These are phyloP conservation scores for Aureobasidium sp. DNA, from an alignment of 2,329 filamentous ascomycete genomes.

Conservation along the genomic window DNA sequence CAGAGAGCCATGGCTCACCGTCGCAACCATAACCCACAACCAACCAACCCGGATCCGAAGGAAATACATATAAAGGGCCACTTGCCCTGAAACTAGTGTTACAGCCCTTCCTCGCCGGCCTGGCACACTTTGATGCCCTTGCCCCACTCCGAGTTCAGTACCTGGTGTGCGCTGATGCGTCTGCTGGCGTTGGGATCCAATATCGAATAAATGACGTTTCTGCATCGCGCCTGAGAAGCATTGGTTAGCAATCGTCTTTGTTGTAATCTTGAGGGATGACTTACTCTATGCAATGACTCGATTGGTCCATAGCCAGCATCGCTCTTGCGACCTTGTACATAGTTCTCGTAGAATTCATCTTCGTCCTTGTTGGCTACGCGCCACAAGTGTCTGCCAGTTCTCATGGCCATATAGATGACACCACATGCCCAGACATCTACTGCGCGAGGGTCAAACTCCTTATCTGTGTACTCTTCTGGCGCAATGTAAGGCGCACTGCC, in stretches of 20 bases:
- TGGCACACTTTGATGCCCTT: constrained; percentile 96
- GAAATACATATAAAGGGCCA: neutral
- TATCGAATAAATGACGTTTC: constrained; percentile 98
- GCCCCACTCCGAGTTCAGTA: constrained; percentile 97
- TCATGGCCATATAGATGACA: constrained; percentile 99
- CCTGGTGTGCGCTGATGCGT: constrained; percentile 90
- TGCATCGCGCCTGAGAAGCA: constrained; percentile 69
- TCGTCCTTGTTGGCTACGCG: constrained; percentile 94
- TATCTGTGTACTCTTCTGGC: constrained; percentile 90
- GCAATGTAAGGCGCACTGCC: constrained; percentile 96
- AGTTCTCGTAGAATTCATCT: constrained; percentile 93
- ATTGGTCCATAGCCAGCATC: constrained; percentile 96
- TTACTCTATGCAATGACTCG: constrained; percentile 87
- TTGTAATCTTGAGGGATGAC: constrained; percentile 29
- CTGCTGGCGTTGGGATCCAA: constrained; percentile 88
- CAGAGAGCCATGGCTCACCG: neutral
- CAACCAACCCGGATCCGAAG: neutral
- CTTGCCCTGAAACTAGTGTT: constrained; percentile 27
- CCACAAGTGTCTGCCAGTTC: constrained; percentile 92
- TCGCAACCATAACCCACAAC: constrained; percentile 7
- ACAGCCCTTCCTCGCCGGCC: constrained; percentile 91
- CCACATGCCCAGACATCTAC: constrained; percentile 98
- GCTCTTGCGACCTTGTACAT: constrained; percentile 84
- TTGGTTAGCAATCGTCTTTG: constrained; percentile 18
- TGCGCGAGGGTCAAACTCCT: constrained; percentile 93